A percentile compares a stretch with the other conserved stretches of the same genome.
Conservation (phyloP, 2,329 filamentous ascomycete species). For the Aschersonia sp. region DNA sequence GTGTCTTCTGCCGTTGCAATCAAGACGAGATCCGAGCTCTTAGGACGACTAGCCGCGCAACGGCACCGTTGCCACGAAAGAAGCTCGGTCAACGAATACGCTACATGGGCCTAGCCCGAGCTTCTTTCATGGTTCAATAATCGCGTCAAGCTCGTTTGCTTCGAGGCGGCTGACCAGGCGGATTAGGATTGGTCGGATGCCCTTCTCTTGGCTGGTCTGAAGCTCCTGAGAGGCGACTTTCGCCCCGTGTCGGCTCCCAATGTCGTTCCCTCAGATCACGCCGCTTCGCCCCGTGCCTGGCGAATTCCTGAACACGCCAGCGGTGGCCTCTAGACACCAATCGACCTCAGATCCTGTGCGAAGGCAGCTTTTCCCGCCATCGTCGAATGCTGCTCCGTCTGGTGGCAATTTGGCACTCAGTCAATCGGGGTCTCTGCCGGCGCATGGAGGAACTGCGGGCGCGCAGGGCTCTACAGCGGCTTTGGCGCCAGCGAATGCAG, state of each 20-base stretch:
- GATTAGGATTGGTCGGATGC: background rate
- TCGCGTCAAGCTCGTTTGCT: conserved; percentile 2
- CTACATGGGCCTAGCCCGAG: background rate
- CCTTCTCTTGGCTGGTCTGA: background rate
- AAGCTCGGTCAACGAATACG: background rate
- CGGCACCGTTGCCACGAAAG: no score
- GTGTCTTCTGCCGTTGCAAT: background rate
- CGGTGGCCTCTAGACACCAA: conserved; percentile 35
- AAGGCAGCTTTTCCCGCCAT: conserved; percentile 32
- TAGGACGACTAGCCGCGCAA: no score
- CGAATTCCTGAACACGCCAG: conserved; percentile 63
- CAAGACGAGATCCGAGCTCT: no score
- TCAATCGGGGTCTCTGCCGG: background rate
- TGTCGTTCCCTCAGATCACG: conserved; percentile 44
- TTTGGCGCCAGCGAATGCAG: conserved; percentile 12
- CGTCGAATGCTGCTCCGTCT: conserved; percentile 10
- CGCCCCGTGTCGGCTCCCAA: conserved; percentile 15
- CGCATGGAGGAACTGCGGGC: background rate
- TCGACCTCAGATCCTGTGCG: conserved; percentile 29
- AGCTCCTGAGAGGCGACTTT: background rate
- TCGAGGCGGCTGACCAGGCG: background rate
- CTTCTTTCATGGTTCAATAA: conserved; percentile 3
- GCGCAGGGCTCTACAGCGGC: conserved; percentile 3
- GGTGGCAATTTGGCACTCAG: conserved; percentile 7
- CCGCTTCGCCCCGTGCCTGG: conserved; percentile 62